These are phyloP conservation scores for Cryptococcus wingfieldii DNA, from an alignment of 1,284 basidiomycete species.

Conservation along the genomic window DNA sequence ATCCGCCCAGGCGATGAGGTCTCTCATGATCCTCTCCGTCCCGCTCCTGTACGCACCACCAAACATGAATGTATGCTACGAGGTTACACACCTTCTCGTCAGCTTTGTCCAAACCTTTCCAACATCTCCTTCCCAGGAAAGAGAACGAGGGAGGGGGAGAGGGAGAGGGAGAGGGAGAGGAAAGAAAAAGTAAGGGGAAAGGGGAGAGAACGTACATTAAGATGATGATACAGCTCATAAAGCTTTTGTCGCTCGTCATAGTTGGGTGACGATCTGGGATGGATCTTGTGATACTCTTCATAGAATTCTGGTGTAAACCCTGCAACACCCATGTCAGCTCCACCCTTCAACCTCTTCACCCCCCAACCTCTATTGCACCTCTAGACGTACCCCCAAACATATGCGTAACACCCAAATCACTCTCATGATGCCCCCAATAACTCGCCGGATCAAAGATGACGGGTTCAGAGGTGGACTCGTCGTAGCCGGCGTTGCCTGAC, in stretches of 20 bases:
- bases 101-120: too few species aligned
- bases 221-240: slow-evolving; percentile 81
- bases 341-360: too few species aligned
- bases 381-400: slow-evolving; percentile 65
- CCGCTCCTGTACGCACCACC: slow-evolving; percentile 39
- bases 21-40: slow-evolving; percentile 38
- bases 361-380: too few species aligned
- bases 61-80: slow-evolving; percentile 46
- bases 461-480: slow-evolving; percentile 56
- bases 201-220: slow-evolving; percentile 54
- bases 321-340: slow-evolving; percentile 8
- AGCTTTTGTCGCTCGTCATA: slow-evolving; percentile 66
- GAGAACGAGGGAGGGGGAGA: neutral
- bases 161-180: neutral
- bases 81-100: neutral
- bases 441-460: slow-evolving; percentile 78
- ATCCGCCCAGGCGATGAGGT: slow-evolving; percentile 35
- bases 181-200: too few species aligned
- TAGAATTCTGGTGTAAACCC: slow-evolving; percentile 68
- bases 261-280: slow-evolving; percentile 68
- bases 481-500: slow-evolving; percentile 55
- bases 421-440: slow-evolving; percentile 81
- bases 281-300: slow-evolving; percentile 63
- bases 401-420: slow-evolving; percentile 74
- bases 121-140: neutral